These are phyloP conservation scores for Lecanosticta acicola DNA, from an alignment of 2,329 filamentous ascomycete species.

Conservation along the genomic window DNA sequence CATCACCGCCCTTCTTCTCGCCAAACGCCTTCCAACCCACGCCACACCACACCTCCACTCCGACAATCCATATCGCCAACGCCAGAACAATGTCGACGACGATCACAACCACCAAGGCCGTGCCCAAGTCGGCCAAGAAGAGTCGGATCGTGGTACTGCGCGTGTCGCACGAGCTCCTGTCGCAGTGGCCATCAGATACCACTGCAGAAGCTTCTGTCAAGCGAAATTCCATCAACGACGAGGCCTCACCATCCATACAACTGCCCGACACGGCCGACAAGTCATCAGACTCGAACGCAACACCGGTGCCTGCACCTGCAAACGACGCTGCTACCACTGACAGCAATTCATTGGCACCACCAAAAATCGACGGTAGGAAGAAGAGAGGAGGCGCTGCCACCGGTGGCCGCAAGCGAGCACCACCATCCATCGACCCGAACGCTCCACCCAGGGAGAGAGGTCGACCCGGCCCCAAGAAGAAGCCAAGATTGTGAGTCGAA, in stretches of 20 bases:
- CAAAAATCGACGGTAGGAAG: constrained; percentile 50
- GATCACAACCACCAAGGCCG: constrained; percentile 23
- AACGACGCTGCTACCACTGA: constrained; percentile 33
- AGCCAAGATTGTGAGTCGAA: constrained; percentile 75
- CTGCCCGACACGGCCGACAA: constrained; percentile 36
- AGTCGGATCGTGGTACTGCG: constrained; percentile 27
- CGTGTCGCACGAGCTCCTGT: constrained; percentile 23
- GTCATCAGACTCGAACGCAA: constrained; percentile 39
- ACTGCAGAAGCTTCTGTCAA: constrained; percentile 10
- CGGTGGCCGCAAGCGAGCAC: constrained; percentile 31
- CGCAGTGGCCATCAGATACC: constrained; percentile 25
- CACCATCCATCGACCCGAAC: constrained; percentile 45
- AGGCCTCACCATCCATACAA: constrained; percentile 32
- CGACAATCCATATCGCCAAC: constrained; percentile 4
- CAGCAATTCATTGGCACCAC: constrained; percentile 40
- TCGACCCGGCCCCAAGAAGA: constrained; percentile 96
- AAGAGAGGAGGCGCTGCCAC: constrained; percentile 55
- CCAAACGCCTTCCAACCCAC: background rate
- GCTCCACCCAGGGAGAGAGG: constrained; percentile 41
- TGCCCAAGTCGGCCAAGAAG: constrained; percentile 26
- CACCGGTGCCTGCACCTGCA: constrained; percentile 31
- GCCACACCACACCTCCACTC: background rate
- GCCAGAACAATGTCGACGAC: constrained; percentile 9
- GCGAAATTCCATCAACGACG: constrained; percentile 27
- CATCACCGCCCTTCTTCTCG: background rate